Percentiles rank a stretch among this genome's conserved stretches.
These are phyloP conservation scores for Neurospora hispaniola DNA, from an alignment of 495 filamentous ascomycete species.

Conservation along the genomic window DNA sequence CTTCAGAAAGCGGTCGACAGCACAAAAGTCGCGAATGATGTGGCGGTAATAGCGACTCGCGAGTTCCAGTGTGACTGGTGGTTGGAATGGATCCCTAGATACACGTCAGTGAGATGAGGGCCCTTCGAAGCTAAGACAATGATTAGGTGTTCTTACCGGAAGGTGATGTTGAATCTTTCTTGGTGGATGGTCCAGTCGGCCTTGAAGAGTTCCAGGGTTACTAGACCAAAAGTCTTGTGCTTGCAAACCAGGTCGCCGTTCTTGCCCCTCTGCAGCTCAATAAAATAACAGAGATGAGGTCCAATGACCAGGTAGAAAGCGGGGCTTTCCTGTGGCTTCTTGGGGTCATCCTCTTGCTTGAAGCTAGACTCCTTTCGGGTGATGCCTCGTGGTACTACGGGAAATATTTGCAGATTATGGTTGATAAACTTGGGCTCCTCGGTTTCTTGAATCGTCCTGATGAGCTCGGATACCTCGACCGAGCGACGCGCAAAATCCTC, in stretches of 20 bases:
- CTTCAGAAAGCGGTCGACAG: slow-evolving; percentile 65
- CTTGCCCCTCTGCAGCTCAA: slow-evolving; percentile 48
- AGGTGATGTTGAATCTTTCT: slow-evolving; percentile 77
- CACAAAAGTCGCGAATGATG: slow-evolving; percentile 63
- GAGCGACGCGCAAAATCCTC: slow-evolving; percentile 44
- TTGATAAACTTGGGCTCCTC: slow-evolving; percentile 59
- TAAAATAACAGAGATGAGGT: slow-evolving; percentile 68
- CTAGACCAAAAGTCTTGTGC: slow-evolving; percentile 51
- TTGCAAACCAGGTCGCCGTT: slow-evolving; percentile 38
- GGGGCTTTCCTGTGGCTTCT: slow-evolving; percentile 66
- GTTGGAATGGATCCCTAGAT: slow-evolving; percentile 52
- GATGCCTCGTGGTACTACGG: slow-evolving; percentile 66
- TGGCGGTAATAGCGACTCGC: slow-evolving; percentile 69
- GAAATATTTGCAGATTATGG: slow-evolving; percentile 65
- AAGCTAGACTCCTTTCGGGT: slow-evolving; percentile 31
- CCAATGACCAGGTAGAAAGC: slow-evolving; percentile 83
- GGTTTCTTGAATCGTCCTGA: slow-evolving; percentile 54
- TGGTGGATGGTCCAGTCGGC: slow-evolving; percentile 44
- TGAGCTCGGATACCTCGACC: slow-evolving; percentile 21
- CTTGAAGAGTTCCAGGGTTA: slow-evolving; percentile 49
- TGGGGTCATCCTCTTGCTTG: slow-evolving; percentile 34
- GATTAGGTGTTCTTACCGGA: slow-evolving; percentile 45
- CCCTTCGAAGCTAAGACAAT: neutral
- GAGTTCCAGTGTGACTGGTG: slow-evolving; percentile 55
- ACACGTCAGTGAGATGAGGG: slow-evolving; percentile 11